Conservation (phyloP, 108 stramenopile species). For the Conticribra weissflogii region DNA sequence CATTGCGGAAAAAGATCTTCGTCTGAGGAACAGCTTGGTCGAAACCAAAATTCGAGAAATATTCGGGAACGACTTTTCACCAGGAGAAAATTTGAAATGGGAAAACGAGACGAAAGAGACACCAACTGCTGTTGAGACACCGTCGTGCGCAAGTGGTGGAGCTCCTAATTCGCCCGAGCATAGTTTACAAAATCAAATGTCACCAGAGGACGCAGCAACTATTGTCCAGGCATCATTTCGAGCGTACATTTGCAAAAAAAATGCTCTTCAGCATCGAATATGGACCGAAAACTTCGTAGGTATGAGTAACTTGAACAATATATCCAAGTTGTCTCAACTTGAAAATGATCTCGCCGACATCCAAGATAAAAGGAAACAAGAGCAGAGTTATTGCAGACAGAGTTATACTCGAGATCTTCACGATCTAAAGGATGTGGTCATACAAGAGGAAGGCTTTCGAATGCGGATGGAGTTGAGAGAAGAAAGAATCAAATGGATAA, state of each 20-base stretch:
- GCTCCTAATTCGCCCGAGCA: neutral
- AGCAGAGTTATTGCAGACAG: conserved; percentile 75
- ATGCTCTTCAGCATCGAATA: conserved; percentile 27
- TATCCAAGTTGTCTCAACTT: conserved; percentile 34
- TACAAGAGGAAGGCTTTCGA: conserved; percentile 80
- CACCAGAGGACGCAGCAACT: conserved; percentile 62
- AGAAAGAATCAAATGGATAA: conserved; percentile 82
- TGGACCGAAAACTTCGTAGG: conserved; percentile 69
- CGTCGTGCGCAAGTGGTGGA: neutral
- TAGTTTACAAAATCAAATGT: neutral
- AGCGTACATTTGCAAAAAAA: conserved; percentile 44
- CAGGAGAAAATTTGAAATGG: conserved; percentile 46
- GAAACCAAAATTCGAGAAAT: conserved; percentile 52
- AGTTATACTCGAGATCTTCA: conserved; percentile 70
- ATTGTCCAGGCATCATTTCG: conserved; percentile 68
- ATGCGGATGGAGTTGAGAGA: conserved; percentile 73
- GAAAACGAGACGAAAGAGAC: neutral
- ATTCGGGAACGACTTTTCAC: conserved; percentile 49
- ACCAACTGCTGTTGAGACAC: neutral
- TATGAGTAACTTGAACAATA: conserved; percentile 48
- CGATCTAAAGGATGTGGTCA: conserved; percentile 70
- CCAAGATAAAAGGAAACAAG: conserved; percentile 66
- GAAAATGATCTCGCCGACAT: conserved; percentile 57
- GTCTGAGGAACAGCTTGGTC: conserved; percentile 57
- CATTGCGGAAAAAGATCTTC: conserved; percentile 28